Evolutionary conservation across 140 eudicot species (phyloP).

Genomic region (Ambrosia hybrid): DNA sequence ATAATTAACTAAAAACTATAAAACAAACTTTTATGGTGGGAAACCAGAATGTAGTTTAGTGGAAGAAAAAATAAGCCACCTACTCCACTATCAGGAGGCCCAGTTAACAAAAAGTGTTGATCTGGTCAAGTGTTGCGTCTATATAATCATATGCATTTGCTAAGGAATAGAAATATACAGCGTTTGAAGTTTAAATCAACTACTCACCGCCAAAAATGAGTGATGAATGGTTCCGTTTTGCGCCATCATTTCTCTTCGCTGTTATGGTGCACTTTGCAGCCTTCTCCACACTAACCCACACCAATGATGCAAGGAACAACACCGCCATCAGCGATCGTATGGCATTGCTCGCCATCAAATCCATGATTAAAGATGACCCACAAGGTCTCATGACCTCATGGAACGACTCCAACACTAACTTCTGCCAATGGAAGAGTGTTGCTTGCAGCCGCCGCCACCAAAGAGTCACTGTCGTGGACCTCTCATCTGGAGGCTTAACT

Average conservation of each 20-base stretch:
- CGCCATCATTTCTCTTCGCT: slow-evolving; percentile 9
- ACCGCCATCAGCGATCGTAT: background rate
- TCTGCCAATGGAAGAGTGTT: slow-evolving; percentile 25
- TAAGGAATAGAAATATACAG: background rate
- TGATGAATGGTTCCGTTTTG: slow-evolving; percentile 11
- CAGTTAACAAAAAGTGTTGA: background rate
- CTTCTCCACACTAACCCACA: background rate
- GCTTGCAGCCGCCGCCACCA: slow-evolving; percentile 16
- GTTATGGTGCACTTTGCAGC: background rate
- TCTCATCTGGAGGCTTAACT: slow-evolving; percentile 11
- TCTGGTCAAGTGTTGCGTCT: background rate
- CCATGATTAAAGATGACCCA: slow-evolving; percentile 21
- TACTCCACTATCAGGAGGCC: no score
- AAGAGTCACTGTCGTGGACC: slow-evolving; percentile 23
- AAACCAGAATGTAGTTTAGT: no score
- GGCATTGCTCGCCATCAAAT: slow-evolving; percentile 25
- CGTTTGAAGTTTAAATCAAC: background rate
- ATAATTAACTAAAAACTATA: no score
- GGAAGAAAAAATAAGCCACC: no score
- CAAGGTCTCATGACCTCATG: slow-evolving; percentile 18
- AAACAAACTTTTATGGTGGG: no score
- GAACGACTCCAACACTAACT: slow-evolving; percentile 13
- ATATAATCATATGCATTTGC: background rate
- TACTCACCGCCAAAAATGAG: background rate
- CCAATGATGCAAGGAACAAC: background rate